phyloP scores from a whole-genome alignment of 192 early-diverging fungal genomes.

The Linnemannia hyalina region DNA sequence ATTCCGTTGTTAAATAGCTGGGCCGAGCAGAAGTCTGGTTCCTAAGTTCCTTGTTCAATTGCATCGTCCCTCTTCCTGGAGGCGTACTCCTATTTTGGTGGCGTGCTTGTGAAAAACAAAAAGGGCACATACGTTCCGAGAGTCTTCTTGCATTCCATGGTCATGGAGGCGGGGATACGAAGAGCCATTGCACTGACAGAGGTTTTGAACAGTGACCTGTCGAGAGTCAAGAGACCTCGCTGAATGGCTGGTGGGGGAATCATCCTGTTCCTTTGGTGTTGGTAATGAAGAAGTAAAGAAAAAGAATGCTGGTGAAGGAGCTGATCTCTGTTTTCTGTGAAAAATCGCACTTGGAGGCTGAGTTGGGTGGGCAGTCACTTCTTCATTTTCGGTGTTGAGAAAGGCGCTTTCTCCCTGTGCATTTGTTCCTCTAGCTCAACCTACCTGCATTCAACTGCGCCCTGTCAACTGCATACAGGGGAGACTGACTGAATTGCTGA shows the following conservation, averaged over 20 bases:
- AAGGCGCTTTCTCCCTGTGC: no score
- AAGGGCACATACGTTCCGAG: slow-evolving; percentile 46
- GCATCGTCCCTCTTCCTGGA: no score
- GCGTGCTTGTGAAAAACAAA: background rate
- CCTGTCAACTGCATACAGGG: no score
- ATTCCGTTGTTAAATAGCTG: background rate
- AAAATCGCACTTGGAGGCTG: background rate
- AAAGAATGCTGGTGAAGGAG: background rate
- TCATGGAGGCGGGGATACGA: slow-evolving; percentile 70
- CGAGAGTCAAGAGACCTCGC: slow-evolving; percentile 76
- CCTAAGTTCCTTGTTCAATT: background rate
- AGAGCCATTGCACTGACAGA: slow-evolving; percentile 75
- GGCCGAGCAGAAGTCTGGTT: background rate
- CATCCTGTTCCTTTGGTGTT: slow-evolving; percentile 13
- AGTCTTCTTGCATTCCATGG: slow-evolving; percentile 64
- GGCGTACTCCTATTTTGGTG: no score
- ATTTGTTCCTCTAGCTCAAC: no score
- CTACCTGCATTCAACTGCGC: no score
- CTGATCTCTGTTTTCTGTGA: background rate
- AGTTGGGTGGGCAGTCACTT: background rate
- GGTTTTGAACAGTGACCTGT: slow-evolving; percentile 72
- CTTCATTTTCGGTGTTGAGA: no score
- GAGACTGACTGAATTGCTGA: no score
- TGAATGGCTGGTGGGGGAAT: slow-evolving; percentile 71
- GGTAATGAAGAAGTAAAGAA: background rate